Percentiles rank a stretch among this genome's conserved stretches.
Evolutionary conservation across 495 filamentous ascomycete species (phyloP).

Genomic region (Thozetella sp.): DNA sequence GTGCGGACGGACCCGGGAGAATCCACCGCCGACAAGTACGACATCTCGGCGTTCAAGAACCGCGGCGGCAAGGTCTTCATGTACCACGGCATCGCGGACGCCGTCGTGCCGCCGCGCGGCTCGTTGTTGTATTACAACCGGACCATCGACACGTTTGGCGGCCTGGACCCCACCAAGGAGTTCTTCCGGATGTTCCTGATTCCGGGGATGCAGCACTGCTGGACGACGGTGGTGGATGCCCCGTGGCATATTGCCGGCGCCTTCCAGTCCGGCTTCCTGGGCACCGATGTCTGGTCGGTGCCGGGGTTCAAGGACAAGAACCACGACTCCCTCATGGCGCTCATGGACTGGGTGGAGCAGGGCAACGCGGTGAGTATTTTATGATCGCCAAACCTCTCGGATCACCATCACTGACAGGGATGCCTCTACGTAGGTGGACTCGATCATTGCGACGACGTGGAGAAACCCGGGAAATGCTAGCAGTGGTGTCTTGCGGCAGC

Average conservation of each 20-base stretch:
- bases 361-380: constrained; percentile 19
- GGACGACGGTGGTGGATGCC: constrained; percentile 30
- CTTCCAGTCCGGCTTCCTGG: constrained; percentile 31
- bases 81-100: constrained; percentile 59
- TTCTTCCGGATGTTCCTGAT: constrained; percentile 43
- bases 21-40: constrained; percentile 43
- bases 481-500: constrained; percentile 38
- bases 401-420: no score
- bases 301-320: constrained; percentile 39
- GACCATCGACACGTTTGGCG: constrained; percentile 23
- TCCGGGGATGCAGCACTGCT: constrained; percentile 46
- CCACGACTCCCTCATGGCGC: constrained; percentile 48
- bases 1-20: constrained; percentile 36
- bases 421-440: constrained; percentile 25
- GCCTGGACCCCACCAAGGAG: constrained; percentile 8
- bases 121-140: constrained; percentile 44
- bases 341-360: constrained; percentile 57
- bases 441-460: constrained; percentile 48
- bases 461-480: constrained; percentile 9
- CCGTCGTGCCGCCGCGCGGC: constrained; percentile 42
- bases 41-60: constrained; percentile 41
- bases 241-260: constrained; percentile 45
- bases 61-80: constrained; percentile 56
- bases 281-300: constrained; percentile 16
- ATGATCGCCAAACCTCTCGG: background rate